Evolutionary conservation across 495 filamentous ascomycete species (phyloP).

Genomic region (Hypoxylon perforatum): DNA sequence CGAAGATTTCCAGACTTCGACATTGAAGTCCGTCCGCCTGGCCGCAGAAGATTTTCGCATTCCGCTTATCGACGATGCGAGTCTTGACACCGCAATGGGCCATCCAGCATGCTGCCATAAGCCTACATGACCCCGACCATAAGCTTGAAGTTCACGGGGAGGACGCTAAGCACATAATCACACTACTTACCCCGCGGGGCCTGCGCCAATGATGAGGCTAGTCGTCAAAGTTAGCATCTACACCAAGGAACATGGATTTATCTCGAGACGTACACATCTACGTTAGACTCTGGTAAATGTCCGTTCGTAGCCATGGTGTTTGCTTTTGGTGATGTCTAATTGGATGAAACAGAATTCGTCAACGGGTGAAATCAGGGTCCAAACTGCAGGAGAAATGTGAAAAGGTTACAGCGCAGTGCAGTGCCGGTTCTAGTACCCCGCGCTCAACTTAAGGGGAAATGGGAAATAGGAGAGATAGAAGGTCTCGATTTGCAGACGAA

Average conservation of each 20-base stretch:
- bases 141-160: neutral
- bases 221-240: conserved; percentile 13
- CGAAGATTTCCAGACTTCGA: conserved; percentile 73
- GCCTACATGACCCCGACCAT: conserved; percentile 32
- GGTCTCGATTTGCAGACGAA: no score
- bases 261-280: conserved; percentile 46
- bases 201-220: conserved; percentile 71
- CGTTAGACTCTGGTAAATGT: conserved; percentile 40
- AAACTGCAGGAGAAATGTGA: neutral
- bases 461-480: neutral
- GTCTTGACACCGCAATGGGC: conserved; percentile 66
- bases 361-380: neutral
- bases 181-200: conserved; percentile 64
- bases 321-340: neutral
- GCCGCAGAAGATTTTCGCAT: conserved; percentile 64
- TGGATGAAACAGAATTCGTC: neutral
- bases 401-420: neutral
- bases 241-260: neutral
- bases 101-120: conserved; percentile 74
- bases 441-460: neutral
- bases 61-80: conserved; percentile 71
- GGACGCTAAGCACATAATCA: neutral
- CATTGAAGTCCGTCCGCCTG: conserved; percentile 68
- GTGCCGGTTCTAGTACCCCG: neutral
- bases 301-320: conserved; percentile 27